phyloP scores from a whole-genome alignment of 2,329 filamentous ascomycete species.

The Cladophialophora psammophila region DNA sequence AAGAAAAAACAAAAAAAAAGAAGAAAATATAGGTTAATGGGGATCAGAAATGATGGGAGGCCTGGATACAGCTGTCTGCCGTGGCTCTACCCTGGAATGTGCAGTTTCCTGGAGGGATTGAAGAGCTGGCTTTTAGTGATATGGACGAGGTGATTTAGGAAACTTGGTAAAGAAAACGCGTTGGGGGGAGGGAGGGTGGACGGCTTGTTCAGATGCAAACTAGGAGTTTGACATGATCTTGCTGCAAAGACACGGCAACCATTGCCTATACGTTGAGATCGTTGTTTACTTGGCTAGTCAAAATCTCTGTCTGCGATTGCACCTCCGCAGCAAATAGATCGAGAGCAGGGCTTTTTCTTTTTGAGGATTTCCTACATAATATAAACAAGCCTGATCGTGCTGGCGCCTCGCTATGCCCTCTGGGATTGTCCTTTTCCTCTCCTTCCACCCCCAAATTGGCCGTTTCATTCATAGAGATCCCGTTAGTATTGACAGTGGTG shows the following conservation, averaged over 20 bases:
- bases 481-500: not conserved
- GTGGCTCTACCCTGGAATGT: too few relatives aligned
- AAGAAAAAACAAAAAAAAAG: slow-evolving; percentile 6
- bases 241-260: too few relatives aligned
- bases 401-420: slow-evolving; percentile 20
- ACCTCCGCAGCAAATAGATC: too few relatives aligned
- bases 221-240: too few relatives aligned
- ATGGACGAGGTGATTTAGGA: too few relatives aligned
- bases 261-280: too few relatives aligned
- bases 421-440: not conserved
- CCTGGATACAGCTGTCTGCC: too few relatives aligned
- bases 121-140: too few relatives aligned
- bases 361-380: not conserved
- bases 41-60: not conserved
- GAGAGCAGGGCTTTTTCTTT: not conserved
- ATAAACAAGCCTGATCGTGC: not conserved
- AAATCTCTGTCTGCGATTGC: not conserved
- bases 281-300: not conserved
- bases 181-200: too few relatives aligned
- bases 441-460: slow-evolving; percentile 2
- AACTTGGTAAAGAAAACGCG: too few relatives aligned
- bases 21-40: not conserved
- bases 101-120: too few relatives aligned
- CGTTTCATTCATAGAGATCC: slow-evolving; percentile 9
- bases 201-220: too few relatives aligned